Evolutionary conservation across 2,329 filamentous ascomycete species (phyloP), one percentile per base, ranked within the genome.

Genomic region (Fusarium brachygibbosum): DNA sequence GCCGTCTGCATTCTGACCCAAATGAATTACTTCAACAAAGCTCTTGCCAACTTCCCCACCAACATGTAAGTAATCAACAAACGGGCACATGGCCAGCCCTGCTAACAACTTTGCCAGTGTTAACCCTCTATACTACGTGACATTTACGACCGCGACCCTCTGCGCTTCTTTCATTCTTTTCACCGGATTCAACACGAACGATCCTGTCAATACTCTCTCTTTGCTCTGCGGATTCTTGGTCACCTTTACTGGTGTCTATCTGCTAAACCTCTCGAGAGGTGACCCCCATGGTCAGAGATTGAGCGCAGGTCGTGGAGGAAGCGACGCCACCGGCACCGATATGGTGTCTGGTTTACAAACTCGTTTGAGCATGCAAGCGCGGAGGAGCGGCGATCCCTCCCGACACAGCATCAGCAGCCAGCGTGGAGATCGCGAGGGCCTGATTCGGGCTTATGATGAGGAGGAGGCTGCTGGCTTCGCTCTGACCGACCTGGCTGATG

Each of bases 11-110:
- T 99, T 77, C 80, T 99, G 72, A 98, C 94, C 11, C 96, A 99
- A 85, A 98, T 99, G 96, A 99, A 99, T 81, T 99, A 99, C 81
- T 97, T 99, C 82, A 99, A 99, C 86, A 99, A 99, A 82, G 96
- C 96, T 10, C 84, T 99, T 63, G 97, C 93, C 80, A 94, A 97
- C 76, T 99, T 98, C 82, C 95, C 93, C 31, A 98, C 96, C 32
- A 97, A 97, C 74, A 97, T 99, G 94, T 97, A 87, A 79, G 92
- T 84, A 25, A 13, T 11, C 16, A 14, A 25, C 11, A 6, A 9
- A 23, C 19, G 12, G 28, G 6, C 9, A 14, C 14, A 9, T 29
- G 13, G 19, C 17, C 14, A 40, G 31, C 48, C 34, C 35, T 56
- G 23, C 65, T 66, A 37, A 64, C 31, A 17, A 13, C n/a, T 12